phyloP scores from a whole-genome alignment of 2,329 filamentous ascomycete genomes.

The Nemania abortiva region DNA sequence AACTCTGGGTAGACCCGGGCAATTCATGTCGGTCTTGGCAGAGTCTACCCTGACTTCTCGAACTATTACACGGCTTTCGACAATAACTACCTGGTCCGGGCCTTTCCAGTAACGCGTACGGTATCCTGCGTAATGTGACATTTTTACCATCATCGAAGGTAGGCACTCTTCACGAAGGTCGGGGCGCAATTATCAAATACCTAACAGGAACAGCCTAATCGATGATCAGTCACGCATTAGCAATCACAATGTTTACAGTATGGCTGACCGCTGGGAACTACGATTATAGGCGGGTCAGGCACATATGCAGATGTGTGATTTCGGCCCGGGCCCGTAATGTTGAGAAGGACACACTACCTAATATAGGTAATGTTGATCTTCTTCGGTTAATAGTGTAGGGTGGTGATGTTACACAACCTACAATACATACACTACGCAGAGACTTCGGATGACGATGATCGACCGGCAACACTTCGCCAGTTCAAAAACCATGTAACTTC shows the following conservation, averaged over 20 bases:
- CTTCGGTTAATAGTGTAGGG: constrained; percentile 14
- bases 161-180: not conserved
- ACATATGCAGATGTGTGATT: constrained; percentile 24
- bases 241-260: not conserved
- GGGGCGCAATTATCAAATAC: constrained; percentile 9
- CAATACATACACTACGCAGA: no score
- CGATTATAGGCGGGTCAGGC: constrained; percentile 13
- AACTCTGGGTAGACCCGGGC: not conserved
- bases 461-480: constrained; percentile 25
- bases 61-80: not conserved
- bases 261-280: not conserved
- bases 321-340: constrained; percentile 34
- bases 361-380: constrained; percentile 23
- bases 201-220: constrained; percentile 6
- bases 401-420: constrained; percentile 17
- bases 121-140: not conserved
- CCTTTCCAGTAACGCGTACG: not conserved
- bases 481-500: constrained; percentile 12
- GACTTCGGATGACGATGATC: constrained; percentile 29
- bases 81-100: not conserved
- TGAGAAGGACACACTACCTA: constrained; percentile 9
- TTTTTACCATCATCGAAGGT: not conserved
- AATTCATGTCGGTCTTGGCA: not conserved
- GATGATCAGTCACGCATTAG: constrained; percentile 9
- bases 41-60: not conserved